Evolutionary conservation across 257 asterid species (phyloP).

Genomic region (Knoxia roxburghii): DNA sequence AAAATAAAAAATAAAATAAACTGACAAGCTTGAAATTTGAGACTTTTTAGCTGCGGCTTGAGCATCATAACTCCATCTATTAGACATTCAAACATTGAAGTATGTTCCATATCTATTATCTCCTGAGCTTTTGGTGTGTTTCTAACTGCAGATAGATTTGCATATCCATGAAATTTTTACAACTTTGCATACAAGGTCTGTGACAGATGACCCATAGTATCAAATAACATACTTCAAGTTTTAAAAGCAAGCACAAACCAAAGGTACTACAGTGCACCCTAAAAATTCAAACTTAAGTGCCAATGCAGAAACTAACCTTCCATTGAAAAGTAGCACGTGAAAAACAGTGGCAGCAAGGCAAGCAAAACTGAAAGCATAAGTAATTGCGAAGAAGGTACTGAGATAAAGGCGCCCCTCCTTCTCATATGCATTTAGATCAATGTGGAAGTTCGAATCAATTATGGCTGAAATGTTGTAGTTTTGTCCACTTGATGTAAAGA

Average conservation of each 20-base stretch:
- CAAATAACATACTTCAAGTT: no score
- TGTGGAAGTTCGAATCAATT: conserved; percentile 67
- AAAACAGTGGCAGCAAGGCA: conserved; percentile 88
- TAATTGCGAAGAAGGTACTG: conserved; percentile 75
- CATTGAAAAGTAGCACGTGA: conserved; percentile 86
- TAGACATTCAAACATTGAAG: not conserved
- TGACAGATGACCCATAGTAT: not conserved
- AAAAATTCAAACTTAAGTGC: not conserved
- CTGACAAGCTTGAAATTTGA: no score
- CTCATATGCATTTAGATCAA: conserved; percentile 73
- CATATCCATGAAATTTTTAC: not conserved
- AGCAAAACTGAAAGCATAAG: conserved; percentile 85
- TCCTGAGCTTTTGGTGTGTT: not conserved
- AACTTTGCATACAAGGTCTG: no score
- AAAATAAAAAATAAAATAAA: no score
- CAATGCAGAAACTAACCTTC: conserved; percentile 44
- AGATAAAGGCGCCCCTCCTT: conserved; percentile 77
- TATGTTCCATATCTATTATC: not conserved
- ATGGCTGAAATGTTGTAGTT: conserved; percentile 71
- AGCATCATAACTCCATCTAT: not conserved
- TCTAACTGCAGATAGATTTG: not conserved
- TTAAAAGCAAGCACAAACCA: not conserved
- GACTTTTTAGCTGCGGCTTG: not conserved
- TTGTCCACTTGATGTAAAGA: conserved; percentile 66
- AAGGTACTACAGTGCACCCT: not conserved